These are phyloP conservation scores for Phyllosticta citriasiana DNA, from an alignment of 2,329 filamentous ascomycete genomes.

Conservation along the genomic window DNA sequence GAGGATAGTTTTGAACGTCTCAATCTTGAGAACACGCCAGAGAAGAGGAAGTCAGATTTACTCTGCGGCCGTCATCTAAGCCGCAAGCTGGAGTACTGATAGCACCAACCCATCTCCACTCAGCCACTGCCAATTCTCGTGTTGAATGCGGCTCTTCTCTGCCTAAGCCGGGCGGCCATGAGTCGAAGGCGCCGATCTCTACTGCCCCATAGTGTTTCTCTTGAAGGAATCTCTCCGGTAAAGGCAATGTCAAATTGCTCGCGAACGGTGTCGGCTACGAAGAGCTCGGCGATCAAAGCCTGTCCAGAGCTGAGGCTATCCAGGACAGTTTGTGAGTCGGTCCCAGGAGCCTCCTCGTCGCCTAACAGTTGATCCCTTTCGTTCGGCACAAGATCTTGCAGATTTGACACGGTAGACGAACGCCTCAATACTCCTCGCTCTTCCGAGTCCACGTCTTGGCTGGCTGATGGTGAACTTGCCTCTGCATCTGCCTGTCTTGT, in stretches of 20 bases:
- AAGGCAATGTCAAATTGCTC: slow-evolving; percentile 23
- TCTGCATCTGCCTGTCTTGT: slow-evolving; percentile 17
- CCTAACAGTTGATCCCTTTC: slow-evolving; percentile 3
- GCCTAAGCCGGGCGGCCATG: slow-evolving; percentile 1
- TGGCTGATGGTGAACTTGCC: slow-evolving; percentile 1
- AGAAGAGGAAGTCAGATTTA: background rate
- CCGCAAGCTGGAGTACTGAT: background rate
- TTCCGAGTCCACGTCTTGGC: slow-evolving; percentile 49
- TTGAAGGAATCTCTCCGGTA: slow-evolving; percentile 1
- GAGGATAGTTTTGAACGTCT: background rate
- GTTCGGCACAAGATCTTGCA: background rate
- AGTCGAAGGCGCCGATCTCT: slow-evolving; percentile 2
- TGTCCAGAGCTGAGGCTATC: slow-evolving; percentile 39
- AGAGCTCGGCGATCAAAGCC: slow-evolving; percentile 35
- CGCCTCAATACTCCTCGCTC: slow-evolving; percentile 44
- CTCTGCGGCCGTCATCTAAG: background rate
- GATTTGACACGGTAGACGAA: slow-evolving; percentile 11
- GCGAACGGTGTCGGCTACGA: slow-evolving; percentile 30
- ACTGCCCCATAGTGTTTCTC: background rate
- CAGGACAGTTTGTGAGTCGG: slow-evolving; percentile 23
- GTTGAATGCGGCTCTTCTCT: background rate
- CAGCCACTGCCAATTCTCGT: slow-evolving; percentile 6
- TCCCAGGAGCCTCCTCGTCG: slow-evolving; percentile 11
- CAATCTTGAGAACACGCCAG: background rate
- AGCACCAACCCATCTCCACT: background rate